These are phyloP conservation scores for Carallia brachiata DNA, from an alignment of 345 rosid genomes.

Conservation along the genomic window DNA sequence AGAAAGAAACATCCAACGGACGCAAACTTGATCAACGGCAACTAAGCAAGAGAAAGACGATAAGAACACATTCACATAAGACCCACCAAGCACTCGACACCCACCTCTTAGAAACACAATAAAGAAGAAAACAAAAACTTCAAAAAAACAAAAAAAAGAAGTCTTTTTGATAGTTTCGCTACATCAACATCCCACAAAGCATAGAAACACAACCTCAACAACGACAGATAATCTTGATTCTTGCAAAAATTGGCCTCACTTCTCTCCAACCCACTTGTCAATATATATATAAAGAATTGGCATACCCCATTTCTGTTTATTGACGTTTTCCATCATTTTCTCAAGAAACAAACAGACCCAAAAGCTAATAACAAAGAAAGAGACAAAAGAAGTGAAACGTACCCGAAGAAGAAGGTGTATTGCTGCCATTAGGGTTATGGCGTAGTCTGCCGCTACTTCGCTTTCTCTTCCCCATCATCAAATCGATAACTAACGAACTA, in stretches of 20 bases:
- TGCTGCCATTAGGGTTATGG: background rate
- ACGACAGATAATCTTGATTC: too few species aligned
- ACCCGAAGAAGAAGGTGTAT: constrained; percentile 43
- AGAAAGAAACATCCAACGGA: too few species aligned
- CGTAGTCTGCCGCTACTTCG: constrained; percentile 18
- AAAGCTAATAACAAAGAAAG: background rate
- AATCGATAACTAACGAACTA: background rate
- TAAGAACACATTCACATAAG: background rate
- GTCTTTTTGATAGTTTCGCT: background rate
- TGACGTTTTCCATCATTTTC: constrained; percentile 2
- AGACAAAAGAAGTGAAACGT: background rate
- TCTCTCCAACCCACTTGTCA: too few species aligned
- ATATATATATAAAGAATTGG: background rate
- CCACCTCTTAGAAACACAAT: background rate
- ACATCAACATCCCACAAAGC: background rate
- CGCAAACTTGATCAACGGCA: too few species aligned
- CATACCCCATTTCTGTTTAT: background rate
- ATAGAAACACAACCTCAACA: background rate
- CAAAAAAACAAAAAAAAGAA: background rate
- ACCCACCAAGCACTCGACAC: background rate
- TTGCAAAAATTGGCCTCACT: too few species aligned
- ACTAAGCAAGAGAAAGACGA: too few species aligned
- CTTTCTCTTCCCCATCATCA: constrained; percentile 47
- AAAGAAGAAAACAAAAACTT: background rate
- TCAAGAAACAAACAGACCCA: constrained; percentile 1